Evolutionary conservation across 108 stramenopile genomes (phyloP).

Genomic region (Aurantiochytrium sp.): DNA sequence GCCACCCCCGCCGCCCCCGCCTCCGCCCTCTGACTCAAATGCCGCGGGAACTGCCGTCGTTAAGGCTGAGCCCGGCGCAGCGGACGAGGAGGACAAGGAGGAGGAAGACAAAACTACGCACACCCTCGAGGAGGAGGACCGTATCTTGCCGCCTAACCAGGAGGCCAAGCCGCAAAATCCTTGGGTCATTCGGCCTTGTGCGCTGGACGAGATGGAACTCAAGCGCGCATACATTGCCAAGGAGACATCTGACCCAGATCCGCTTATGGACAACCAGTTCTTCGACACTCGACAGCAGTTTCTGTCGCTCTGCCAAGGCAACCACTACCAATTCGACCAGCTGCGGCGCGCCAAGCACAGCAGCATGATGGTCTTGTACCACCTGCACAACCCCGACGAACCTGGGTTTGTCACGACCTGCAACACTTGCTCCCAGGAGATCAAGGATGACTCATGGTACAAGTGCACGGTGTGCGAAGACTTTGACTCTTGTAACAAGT

Average conservation of each 20-base stretch:
- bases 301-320: constrained; percentile 82
- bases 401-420: constrained; percentile 89
- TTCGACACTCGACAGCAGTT: constrained; percentile 81
- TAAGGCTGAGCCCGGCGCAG: neutral
- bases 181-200: neutral
- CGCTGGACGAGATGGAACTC: neutral
- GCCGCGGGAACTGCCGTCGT: neutral
- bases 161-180: neutral
- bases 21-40: too few species aligned
- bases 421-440: constrained; percentile 72
- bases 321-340: constrained; percentile 97
- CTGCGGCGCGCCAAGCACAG: constrained; percentile 94
- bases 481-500: constrained; percentile 85
- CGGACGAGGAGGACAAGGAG: neutral
- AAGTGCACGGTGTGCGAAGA: constrained; percentile 84
- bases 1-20: too few species aligned
- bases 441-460: constrained; percentile 66
- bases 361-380: constrained; percentile 98
- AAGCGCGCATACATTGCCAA: neutral
- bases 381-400: constrained; percentile 87
- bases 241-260: constrained; percentile 63
- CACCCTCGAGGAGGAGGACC: neutral
- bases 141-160: neutral
- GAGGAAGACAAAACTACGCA: neutral
- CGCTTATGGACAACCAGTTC: constrained; percentile 60